These are phyloP conservation scores for Kwoniella mangroviensis DNA, from an alignment of 768 basidiomycete genomes.

Conservation along the genomic window DNA sequence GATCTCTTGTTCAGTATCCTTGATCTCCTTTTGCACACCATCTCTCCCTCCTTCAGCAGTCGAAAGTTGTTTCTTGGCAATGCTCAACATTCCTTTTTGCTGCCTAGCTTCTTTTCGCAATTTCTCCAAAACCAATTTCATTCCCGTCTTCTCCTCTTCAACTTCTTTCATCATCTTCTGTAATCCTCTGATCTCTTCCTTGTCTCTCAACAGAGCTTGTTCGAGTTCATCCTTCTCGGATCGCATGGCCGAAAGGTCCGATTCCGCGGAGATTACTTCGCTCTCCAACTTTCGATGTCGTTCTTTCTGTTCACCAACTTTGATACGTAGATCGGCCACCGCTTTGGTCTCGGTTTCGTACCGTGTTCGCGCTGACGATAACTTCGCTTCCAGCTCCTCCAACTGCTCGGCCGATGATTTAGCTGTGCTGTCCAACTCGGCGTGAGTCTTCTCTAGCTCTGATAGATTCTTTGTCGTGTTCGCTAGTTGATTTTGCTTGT, in stretches of 20 bases:
- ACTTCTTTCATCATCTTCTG: constrained; percentile 83
- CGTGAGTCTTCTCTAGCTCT: constrained; percentile 69
- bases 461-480: constrained; percentile 77
- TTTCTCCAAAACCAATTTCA: constrained; percentile 81
- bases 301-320: constrained; percentile 68
- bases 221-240: constrained; percentile 92
- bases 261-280: constrained; percentile 86
- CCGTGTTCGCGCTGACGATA: constrained; percentile 78
- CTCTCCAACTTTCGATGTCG: constrained; percentile 74
- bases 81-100: constrained; percentile 92
- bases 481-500: constrained; percentile 79
- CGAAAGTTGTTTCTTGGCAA: constrained; percentile 89
- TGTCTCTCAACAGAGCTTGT: constrained; percentile 81
- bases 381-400: constrained; percentile 77
- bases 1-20: constrained; percentile 67
- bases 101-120: constrained; percentile 91
- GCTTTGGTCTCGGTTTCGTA: constrained; percentile 82
- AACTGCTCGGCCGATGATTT: constrained; percentile 75
- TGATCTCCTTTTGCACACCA: constrained; percentile 72
- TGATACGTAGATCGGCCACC: constrained; percentile 70
- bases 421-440: constrained; percentile 68
- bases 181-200: constrained; percentile 87
- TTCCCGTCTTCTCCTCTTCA: constrained; percentile 70
- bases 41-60: constrained; percentile 78
- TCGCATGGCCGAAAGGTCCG: constrained; percentile 82